A percentile compares a stretch with the other conserved stretches of the same genome.
These are phyloP conservation scores for Apiotrichum siamense DNA, from an alignment of 1,284 basidiomycete genomes.

Conservation along the genomic window DNA sequence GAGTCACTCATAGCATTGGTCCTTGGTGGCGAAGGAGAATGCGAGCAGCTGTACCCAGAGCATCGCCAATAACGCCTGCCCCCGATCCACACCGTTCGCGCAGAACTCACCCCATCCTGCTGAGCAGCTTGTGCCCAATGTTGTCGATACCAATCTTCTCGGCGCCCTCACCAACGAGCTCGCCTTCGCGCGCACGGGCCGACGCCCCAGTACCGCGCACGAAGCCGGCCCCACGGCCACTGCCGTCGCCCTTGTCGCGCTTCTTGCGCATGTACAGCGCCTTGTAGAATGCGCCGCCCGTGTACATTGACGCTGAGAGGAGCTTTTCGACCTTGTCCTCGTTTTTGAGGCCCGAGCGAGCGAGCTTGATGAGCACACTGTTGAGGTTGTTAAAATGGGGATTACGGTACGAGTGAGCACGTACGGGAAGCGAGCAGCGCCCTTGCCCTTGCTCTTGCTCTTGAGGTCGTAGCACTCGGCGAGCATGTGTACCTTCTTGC, in stretches of 20 bases:
- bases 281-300: slow-evolving; percentile 41
- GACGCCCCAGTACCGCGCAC: slow-evolving; percentile 16
- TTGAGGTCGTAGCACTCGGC: slow-evolving; percentile 68
- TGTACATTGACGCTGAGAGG: slow-evolving; percentile 36
- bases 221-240: neutral
- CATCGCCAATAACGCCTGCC: neutral
- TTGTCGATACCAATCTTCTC: slow-evolving; percentile 45
- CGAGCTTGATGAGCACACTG: slow-evolving; percentile 65
- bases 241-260: neutral
- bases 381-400: too few relatives aligned
- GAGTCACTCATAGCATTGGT: too few relatives aligned
- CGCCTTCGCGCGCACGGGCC: slow-evolving; percentile 41
- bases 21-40: neutral
- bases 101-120: slow-evolving; percentile 44
- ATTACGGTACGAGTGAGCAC: slow-evolving; percentile 11
- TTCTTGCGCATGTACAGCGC: slow-evolving; percentile 26
- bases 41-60: neutral
- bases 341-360: slow-evolving; percentile 53
- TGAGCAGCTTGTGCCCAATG: slow-evolving; percentile 46
- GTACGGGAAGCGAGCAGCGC: slow-evolving; percentile 52
- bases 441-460: slow-evolving; percentile 67
- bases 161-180: slow-evolving; percentile 43
- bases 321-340: slow-evolving; percentile 59
- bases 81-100: too few relatives aligned
- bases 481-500: slow-evolving; percentile 69